Conservation (phyloP, 1,139 yeast genomes). For the Blastobotrys apis region DNA sequence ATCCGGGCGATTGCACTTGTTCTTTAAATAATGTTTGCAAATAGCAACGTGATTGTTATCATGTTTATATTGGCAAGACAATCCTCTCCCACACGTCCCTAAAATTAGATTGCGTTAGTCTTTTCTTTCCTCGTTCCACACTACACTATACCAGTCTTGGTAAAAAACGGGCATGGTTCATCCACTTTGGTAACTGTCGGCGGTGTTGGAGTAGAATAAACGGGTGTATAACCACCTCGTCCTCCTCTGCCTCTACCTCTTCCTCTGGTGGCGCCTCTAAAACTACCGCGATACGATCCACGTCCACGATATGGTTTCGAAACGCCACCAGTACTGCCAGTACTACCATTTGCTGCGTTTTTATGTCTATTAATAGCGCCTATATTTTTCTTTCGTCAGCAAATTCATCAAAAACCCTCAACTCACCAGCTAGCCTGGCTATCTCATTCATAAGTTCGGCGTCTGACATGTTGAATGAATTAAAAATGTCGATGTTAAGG, state of each 20-base stretch:
- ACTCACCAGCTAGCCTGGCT: slow-evolving; percentile 30
- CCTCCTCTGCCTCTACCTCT: slow-evolving; percentile 18
- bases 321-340: slow-evolving; percentile 12
- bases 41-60: slow-evolving; percentile 47
- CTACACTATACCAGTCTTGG: slow-evolving; percentile 35
- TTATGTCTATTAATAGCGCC: slow-evolving; percentile 34
- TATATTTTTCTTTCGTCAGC: slow-evolving; percentile 12
- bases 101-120: slow-evolving; percentile 4
- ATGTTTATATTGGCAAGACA: slow-evolving; percentile 54
- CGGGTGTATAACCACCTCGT: slow-evolving; percentile 9
- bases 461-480: slow-evolving; percentile 26
- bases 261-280: slow-evolving; percentile 15
- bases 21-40: slow-evolving; percentile 49
- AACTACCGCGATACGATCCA: no score
- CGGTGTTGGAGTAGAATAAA: background rate
- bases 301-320: background rate
- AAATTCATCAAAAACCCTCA: background rate
- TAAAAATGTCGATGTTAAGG: background rate
- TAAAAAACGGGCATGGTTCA: slow-evolving; percentile 31
- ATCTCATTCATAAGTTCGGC: slow-evolving; percentile 30
- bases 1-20: slow-evolving; percentile 45
- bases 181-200: slow-evolving; percentile 7
- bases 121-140: background rate
- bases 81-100: slow-evolving; percentile 54
- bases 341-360: slow-evolving; percentile 15